A percentile compares a stretch with the other conserved stretches of the same genome.
Conservation (phyloP, 2,329 filamentous ascomycete genomes). For the Fusarium sp. region DNA sequence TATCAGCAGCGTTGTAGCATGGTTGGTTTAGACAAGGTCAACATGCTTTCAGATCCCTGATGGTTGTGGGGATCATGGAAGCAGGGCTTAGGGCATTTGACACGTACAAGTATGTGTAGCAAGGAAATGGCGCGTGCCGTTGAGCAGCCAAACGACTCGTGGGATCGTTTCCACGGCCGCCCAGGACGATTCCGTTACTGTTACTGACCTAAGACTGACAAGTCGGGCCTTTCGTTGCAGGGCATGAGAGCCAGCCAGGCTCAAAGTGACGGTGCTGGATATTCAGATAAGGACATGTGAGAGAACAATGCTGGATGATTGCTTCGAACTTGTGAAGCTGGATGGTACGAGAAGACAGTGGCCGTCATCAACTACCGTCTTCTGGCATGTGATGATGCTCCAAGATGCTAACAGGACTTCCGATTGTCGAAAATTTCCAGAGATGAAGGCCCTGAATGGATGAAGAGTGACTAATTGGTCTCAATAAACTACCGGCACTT, state of each 20-base stretch:
- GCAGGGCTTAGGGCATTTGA: background rate
- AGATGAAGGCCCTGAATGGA: background rate
- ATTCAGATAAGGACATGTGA: conserved; percentile 17
- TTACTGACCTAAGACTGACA: background rate
- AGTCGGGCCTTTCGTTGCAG: background rate
- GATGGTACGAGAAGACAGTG: background rate
- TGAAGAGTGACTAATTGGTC: background rate
- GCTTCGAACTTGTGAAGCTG: background rate
- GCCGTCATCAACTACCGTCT: background rate
- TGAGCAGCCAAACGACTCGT: background rate
- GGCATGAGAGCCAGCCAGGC: background rate
- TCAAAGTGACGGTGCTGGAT: background rate
- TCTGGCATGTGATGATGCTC: conserved; percentile 27
- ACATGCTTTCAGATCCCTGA: conserved; percentile 6
- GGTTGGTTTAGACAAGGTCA: conserved; percentile 1
- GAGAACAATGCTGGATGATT: conserved; percentile 1
- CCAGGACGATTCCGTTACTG: background rate
- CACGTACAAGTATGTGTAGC: background rate
- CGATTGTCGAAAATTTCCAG: background rate
- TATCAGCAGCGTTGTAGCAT: conserved; percentile 11
- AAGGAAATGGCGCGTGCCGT: background rate
- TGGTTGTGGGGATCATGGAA: conserved; percentile 8
- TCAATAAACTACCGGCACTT: background rate
- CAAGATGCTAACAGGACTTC: background rate
- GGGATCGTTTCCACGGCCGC: background rate